phyloP scores from a whole-genome alignment of 306 rosid species.

The Prinsepia uniflora region DNA sequence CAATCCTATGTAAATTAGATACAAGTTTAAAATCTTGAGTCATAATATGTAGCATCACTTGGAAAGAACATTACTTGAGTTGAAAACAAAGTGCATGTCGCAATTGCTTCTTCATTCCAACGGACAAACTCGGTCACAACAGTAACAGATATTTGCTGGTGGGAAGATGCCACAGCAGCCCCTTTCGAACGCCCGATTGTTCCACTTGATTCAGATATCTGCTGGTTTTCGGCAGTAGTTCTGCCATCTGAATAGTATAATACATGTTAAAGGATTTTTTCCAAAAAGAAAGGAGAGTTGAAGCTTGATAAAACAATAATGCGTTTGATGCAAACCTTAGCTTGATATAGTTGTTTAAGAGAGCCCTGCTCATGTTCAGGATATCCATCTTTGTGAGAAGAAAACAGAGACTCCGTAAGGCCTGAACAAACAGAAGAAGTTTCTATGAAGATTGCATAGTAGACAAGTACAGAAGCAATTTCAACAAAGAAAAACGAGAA shows the following conservation, averaged over 20 bases:
- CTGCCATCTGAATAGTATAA: slow-evolving; percentile 68
- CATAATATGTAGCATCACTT: slow-evolving; percentile 3
- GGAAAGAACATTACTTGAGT: slow-evolving; percentile 63
- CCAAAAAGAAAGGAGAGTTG: slow-evolving; percentile 23
- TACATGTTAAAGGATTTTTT: slow-evolving; percentile 15
- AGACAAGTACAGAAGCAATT: slow-evolving; percentile 17
- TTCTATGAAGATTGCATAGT: slow-evolving; percentile 20
- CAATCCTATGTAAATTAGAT: neutral
- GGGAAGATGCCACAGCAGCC: slow-evolving; percentile 67
- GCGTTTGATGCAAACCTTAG: slow-evolving; percentile 62
- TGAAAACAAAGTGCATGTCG: slow-evolving; percentile 88
- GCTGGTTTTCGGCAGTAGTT: slow-evolving; percentile 81
- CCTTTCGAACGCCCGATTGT: slow-evolving; percentile 91
- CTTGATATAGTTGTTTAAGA: slow-evolving; percentile 75
- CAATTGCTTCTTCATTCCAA: slow-evolving; percentile 98
- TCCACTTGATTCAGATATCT: slow-evolving; percentile 74
- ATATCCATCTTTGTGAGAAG: slow-evolving; percentile 93
- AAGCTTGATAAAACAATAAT: slow-evolving; percentile 9
- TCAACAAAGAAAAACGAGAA: neutral
- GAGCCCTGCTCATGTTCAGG: slow-evolving; percentile 95
- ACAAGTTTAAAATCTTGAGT: neutral
- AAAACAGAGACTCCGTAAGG: slow-evolving; percentile 86
- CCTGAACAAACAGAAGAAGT: slow-evolving; percentile 51
- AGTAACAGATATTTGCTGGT: slow-evolving; percentile 95
- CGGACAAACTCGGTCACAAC: slow-evolving; percentile 97